These are phyloP conservation scores for Phyllosticta citrichinensis DNA, from an alignment of 2,329 filamentous ascomycete genomes.

Conservation along the genomic window DNA sequence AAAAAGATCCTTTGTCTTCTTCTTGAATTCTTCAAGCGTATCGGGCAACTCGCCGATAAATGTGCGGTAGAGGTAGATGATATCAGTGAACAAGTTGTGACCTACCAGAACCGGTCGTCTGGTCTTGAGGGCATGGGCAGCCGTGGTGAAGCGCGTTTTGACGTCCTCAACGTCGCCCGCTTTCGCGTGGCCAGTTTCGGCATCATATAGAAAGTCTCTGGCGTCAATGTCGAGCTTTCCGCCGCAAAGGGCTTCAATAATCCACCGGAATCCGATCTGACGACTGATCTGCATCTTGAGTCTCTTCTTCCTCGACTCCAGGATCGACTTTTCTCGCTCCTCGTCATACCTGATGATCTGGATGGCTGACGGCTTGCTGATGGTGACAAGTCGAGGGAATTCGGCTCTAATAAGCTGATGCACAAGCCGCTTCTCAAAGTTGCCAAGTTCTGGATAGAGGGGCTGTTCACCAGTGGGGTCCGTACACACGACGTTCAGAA, in stretches of 20 bases:
- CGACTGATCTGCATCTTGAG: slow-evolving; percentile 12
- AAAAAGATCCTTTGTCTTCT: slow-evolving; percentile 42
- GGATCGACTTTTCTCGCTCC: slow-evolving; percentile 34
- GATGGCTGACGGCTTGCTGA: slow-evolving; percentile 34
- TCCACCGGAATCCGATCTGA: slow-evolving; percentile 41
- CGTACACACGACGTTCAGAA: slow-evolving; percentile 21
- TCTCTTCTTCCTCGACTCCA: slow-evolving; percentile 13
- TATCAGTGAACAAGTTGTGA: slow-evolving; percentile 56
- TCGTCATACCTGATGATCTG: slow-evolving; percentile 33
- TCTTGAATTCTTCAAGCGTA: slow-evolving; percentile 43
- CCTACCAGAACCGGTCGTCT: slow-evolving; percentile 47
- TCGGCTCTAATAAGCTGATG: slow-evolving; percentile 57
- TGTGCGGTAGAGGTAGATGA: slow-evolving; percentile 53
- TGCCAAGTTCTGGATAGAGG: slow-evolving; percentile 15
- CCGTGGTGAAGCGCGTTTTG: slow-evolving; percentile 29
- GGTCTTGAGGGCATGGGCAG: slow-evolving; percentile 32
- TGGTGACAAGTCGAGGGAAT: slow-evolving; percentile 39
- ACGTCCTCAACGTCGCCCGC: slow-evolving; percentile 26
- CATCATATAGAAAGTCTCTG: slow-evolving; percentile 25
- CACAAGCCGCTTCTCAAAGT: slow-evolving; percentile 55
- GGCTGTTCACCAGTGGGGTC: slow-evolving; percentile 18
- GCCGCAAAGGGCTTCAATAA: slow-evolving; percentile 37
- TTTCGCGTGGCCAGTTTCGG: slow-evolving; percentile 23
- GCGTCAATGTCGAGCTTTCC: slow-evolving; percentile 30
- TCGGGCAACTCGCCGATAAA: slow-evolving; percentile 51